Conservation (phyloP, 2,329 filamentous ascomycete genomes). For the Sporothrix sp. region DNA sequence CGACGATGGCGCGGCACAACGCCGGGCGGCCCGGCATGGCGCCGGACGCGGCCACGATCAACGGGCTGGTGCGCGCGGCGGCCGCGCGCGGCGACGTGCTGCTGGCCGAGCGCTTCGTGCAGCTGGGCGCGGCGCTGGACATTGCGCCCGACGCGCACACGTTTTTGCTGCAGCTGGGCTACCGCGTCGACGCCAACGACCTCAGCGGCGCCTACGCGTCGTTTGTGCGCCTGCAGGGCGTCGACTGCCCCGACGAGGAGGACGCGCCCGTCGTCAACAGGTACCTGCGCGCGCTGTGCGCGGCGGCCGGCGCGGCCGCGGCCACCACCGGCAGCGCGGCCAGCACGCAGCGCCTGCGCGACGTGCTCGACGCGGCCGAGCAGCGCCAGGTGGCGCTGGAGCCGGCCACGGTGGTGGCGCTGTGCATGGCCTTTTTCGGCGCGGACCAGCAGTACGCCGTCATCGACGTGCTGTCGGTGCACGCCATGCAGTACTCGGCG, state of each 20-base stretch:
- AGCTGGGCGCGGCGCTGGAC: slow-evolving; percentile 48
- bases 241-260: slow-evolving; percentile 43
- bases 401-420: slow-evolving; percentile 60
- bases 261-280: slow-evolving; percentile 58
- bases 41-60: slow-evolving; percentile 64
- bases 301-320: neutral
- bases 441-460: slow-evolving; percentile 70
- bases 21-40: slow-evolving; percentile 32
- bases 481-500: slow-evolving; percentile 60
- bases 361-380: slow-evolving; percentile 64
- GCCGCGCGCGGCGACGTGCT: slow-evolving; percentile 61
- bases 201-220: slow-evolving; percentile 57
- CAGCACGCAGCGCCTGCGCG: slow-evolving; percentile 61
- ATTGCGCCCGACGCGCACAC: slow-evolving; percentile 61
- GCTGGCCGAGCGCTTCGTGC: slow-evolving; percentile 62
- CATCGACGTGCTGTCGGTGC: slow-evolving; percentile 69
- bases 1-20: slow-evolving; percentile 48
- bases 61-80: slow-evolving; percentile 63
- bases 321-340: neutral
- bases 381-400: slow-evolving; percentile 60
- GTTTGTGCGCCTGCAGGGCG: slow-evolving; percentile 52
- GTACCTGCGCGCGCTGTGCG: slow-evolving; percentile 57
- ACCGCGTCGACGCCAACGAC: slow-evolving; percentile 64
- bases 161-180: slow-evolving; percentile 63
- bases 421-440: slow-evolving; percentile 65